phyloP scores from a whole-genome alignment of 441 rosid genomes.

The Corymbia citriodora region DNA sequence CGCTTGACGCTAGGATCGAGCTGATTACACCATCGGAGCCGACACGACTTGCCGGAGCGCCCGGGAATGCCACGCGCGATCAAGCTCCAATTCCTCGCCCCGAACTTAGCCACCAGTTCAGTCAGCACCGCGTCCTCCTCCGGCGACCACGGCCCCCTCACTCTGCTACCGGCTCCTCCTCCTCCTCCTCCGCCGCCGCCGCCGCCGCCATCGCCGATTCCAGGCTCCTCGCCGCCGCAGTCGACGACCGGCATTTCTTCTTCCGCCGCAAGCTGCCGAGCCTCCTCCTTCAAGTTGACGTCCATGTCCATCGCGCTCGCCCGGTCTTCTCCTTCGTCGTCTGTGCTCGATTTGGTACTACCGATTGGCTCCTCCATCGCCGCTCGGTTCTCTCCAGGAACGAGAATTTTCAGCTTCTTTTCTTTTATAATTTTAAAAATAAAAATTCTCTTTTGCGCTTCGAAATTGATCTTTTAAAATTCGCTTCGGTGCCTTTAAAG shows the following conservation, averaged over 20 bases:
- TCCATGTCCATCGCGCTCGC: background rate
- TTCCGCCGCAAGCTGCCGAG: background rate
- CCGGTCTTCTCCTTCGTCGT: background rate
- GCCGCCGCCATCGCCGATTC: slow-evolving; percentile 13
- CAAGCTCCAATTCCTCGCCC: slow-evolving; percentile 91
- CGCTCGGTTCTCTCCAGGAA: background rate
- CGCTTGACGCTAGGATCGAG: slow-evolving; percentile 87
- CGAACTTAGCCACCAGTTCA: slow-evolving; percentile 57
- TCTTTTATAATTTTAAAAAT: background rate
- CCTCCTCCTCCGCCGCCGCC: background rate
- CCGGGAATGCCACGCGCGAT: slow-evolving; percentile 89
- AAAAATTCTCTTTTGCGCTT: background rate
- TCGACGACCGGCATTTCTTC: background rate
- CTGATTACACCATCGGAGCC: slow-evolving; percentile 94
- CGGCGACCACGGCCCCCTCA: slow-evolving; percentile 88
- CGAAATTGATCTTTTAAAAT: background rate
- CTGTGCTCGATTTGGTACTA: background rate
- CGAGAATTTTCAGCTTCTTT: background rate
- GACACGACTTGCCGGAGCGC: slow-evolving; percentile 91
- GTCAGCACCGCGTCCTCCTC: slow-evolving; percentile 76
- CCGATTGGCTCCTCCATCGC: background rate
- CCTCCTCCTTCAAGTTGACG: background rate
- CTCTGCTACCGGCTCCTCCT: slow-evolving; percentile 16
- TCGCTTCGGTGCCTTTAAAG: background rate
- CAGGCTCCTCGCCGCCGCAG: slow-evolving; percentile 13